Evolutionary conservation across 306 rosid species (phyloP), one percentile per base, ranked within the genome.

Genomic region (Styphnolobium japonicum): DNA sequence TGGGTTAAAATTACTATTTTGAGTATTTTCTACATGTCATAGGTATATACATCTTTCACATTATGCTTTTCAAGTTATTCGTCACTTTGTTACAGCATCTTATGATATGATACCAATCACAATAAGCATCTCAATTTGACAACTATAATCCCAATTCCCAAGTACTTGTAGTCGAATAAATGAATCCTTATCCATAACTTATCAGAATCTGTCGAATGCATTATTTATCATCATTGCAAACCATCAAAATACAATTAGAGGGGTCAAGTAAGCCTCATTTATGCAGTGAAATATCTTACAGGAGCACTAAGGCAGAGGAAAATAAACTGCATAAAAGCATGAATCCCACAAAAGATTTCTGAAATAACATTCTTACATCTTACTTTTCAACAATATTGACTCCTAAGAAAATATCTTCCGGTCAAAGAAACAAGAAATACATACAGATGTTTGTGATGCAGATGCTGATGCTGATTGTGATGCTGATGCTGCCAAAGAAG

Each of bases 381-480:
- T 16, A 55, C 74, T 46, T 52, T 63, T 40, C 71, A 58, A 85
- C n/a, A 37, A 37, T 46, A 63, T 33, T 23, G 75, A 69, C 10
- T n/a, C 16, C 66, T 2, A 53, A 19, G 18, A 27, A 27, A 61
- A 60, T 48, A 75, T 15, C 52, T 81, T 70, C 74, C 63, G 39
- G 34, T 64, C 53, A 27, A 16, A 25, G 31, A 79, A 75, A 67
- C 74, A 80, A 71, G 73, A 37, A 84, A 83, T 46, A 75, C 97
- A 61, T 90, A 92, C 96, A 84, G 97, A 87, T 66, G 87, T 73
- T 80, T 84, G 94, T 65, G 96, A 83, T 78, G 90, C 90, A 39
- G 93, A 70, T 65, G 91, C 84, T 74, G 93, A 81, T 0, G 64
- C 85, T 43, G 85, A 71, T 58, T 71, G 82, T 33, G 86, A 67